Conservation (phyloP, 1,284 basidiomycete genomes). For the Fistulinella cinereoalba region DNA sequence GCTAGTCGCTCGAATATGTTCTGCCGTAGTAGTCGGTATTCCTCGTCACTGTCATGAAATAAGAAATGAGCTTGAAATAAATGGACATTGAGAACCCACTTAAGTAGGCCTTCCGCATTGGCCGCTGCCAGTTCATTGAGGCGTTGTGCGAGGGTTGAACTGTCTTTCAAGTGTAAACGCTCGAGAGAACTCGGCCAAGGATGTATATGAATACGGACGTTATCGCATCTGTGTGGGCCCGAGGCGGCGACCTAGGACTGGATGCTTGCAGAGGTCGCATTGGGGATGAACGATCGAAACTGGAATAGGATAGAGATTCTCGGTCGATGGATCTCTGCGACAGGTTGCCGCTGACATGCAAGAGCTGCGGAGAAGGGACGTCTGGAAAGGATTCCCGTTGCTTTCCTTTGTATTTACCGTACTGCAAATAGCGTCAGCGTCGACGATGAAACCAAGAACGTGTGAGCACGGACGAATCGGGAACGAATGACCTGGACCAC, state of each 20-base stretch:
- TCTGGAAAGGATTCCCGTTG: slow-evolving; percentile 43
- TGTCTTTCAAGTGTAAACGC: slow-evolving; percentile 30
- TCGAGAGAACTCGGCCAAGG: slow-evolving; percentile 12
- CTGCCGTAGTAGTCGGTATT: slow-evolving; percentile 72
- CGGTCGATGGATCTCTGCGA: slow-evolving; percentile 21
- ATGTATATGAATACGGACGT: slow-evolving; percentile 50
- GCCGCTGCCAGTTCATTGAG: slow-evolving; percentile 74
- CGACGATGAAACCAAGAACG: slow-evolving; percentile 14
- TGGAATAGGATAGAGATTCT: slow-evolving; percentile 9
- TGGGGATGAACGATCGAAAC: slow-evolving; percentile 13
- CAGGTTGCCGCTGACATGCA: slow-evolving; percentile 15
- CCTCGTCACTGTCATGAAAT: slow-evolving; percentile 57
- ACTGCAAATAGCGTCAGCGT: slow-evolving; percentile 40
- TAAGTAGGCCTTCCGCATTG: slow-evolving; percentile 71
- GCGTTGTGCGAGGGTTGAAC: slow-evolving; percentile 69
- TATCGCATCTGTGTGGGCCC: slow-evolving; percentile 55
- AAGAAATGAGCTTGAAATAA: too few relatives aligned
- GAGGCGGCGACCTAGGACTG: slow-evolving; percentile 22
- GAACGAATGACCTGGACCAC: slow-evolving; percentile 68
- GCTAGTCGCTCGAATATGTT: slow-evolving; percentile 74
- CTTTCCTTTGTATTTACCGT: slow-evolving; percentile 64
- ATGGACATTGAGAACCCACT: slow-evolving; percentile 58
- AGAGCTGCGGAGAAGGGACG: slow-evolving; percentile 24
- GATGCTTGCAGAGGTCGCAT: slow-evolving; percentile 25
- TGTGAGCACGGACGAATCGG: slow-evolving; percentile 57